phyloP scores from a whole-genome alignment of 2,329 filamentous ascomycete species.

The Apiospora marii region DNA sequence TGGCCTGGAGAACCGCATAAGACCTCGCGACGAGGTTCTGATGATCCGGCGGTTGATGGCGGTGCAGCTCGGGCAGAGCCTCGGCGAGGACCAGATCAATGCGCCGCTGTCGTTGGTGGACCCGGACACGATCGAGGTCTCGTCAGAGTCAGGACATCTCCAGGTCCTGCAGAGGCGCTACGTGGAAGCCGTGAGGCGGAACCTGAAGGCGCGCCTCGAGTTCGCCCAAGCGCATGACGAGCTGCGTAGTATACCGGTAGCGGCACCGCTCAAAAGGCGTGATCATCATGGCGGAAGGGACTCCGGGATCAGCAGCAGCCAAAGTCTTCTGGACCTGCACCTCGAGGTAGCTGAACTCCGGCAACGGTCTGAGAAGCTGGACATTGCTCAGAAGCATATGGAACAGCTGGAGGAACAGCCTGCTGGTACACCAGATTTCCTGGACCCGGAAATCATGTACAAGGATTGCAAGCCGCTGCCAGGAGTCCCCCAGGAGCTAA shows the following conservation, averaged over 20 bases:
- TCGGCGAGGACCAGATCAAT: constrained; percentile 51
- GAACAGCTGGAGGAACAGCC: constrained; percentile 60
- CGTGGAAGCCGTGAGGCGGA: constrained; percentile 60
- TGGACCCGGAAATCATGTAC: constrained; percentile 59
- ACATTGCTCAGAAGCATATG: constrained; percentile 59
- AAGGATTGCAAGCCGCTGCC: constrained; percentile 53
- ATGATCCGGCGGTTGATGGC: constrained; percentile 64
- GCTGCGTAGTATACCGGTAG: not conserved
- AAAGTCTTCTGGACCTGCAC: constrained; percentile 55
- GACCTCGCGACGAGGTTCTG: constrained; percentile 63
- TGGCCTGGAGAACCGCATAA: constrained; percentile 60
- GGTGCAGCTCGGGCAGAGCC: constrained; percentile 58
- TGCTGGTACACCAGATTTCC: constrained; percentile 56
- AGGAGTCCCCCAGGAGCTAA: constrained; percentile 58
- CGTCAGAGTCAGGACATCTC: constrained; percentile 44
- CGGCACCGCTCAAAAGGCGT: constrained; percentile 5
- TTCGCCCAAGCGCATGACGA: constrained; percentile 48
- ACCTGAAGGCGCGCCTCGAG: constrained; percentile 58
- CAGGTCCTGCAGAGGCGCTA: constrained; percentile 63
- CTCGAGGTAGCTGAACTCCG: constrained; percentile 59
- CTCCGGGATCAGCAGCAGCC: constrained; percentile 32
- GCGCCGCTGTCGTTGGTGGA: constrained; percentile 59
- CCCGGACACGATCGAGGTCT: constrained; percentile 43
- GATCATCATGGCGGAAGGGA: constrained; percentile 36
- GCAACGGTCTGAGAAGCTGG: constrained; percentile 59